Base-by-base conservation (phyloP, 768 basidiomycete genomes). In the Mrakia blollopis region DNA sequence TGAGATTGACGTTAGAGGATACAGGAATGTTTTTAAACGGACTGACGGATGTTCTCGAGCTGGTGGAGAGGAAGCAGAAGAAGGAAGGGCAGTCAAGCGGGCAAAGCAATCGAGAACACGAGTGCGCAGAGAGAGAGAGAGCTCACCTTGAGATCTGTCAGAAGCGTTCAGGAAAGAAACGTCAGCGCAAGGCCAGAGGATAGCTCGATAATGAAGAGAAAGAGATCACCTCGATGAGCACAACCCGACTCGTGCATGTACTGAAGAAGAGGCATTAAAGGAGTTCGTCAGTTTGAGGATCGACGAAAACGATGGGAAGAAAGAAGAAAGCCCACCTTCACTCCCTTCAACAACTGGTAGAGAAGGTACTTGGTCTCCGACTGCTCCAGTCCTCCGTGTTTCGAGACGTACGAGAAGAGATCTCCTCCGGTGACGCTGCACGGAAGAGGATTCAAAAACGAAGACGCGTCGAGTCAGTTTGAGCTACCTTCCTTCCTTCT, bases 21-120 rank as follows among this genome's bases (percentile, higher is more conserved):
- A 10, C 2, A 13, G 37, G 28, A 47, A 11, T 16, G n/a, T n/a
- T 16, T 21, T 13, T 57, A 14, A 32, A 6, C 9, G n/a, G 6
- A 41, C 70, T n/a, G 21, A 72, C 75, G 63, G 63, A 77, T 41
- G 62, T 77, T 77, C 65, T 77, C 76, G 41, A 71, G 76, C 76
- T 77, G 28, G 5, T 50, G 3, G 25, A 28, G 14, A n/a, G n/a
- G n/a, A n/a, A 25, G 23, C 3, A 25, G 35, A n/a, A 25, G 63
- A 28, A 5, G 10, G 7, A 37, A 35, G 30, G 18, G 32, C 14
- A 10, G 4, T 9, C 13, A 18, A 5, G 18, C 9, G 65, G 44
- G 65, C 21, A 23, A 44, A 23, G 5, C 32, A 23, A 57, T 11
- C 4, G 52, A 28, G 23, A 4, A 44, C 11, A 11, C 44, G 54